Evolutionary conservation across 2,329 filamentous ascomycete species (phyloP).

Genomic region (Penicillium olsonii): DNA sequence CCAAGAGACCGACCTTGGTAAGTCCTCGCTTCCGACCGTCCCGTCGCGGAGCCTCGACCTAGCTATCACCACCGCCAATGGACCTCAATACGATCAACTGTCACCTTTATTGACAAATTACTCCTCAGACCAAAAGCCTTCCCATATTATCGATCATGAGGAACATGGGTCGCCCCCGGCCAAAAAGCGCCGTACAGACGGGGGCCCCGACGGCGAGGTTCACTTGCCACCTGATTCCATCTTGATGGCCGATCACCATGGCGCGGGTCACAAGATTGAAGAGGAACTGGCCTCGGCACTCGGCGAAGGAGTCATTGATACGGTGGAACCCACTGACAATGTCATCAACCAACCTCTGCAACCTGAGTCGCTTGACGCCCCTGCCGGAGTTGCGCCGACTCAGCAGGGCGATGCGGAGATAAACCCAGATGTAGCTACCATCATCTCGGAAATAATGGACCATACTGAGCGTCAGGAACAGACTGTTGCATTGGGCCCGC

Average conservation of each 20-base stretch:
- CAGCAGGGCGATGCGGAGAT: conserved; percentile 29
- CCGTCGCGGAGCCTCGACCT: conserved; percentile 6
- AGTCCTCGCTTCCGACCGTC: conserved; percentile 21
- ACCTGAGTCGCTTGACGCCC: conserved; percentile 12
- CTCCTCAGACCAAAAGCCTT: conserved; percentile 31
- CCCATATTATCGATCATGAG: conserved; percentile 36
- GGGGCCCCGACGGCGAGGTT: conserved; percentile 27
- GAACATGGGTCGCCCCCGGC: conserved; percentile 35
- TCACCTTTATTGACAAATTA: not conserved
- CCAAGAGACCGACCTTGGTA: conserved; percentile 36
- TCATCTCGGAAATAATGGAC: conserved; percentile 47
- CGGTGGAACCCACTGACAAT: conserved; percentile 26
- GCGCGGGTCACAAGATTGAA: conserved; percentile 36
- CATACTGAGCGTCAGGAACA: conserved; percentile 46
- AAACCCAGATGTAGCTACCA: conserved; percentile 38
- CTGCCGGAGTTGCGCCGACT: conserved; percentile 18
- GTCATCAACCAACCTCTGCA: conserved; percentile 25
- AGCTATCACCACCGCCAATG: not conserved
- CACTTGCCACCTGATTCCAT: conserved; percentile 19
- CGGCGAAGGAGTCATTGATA: conserved; percentile 30
- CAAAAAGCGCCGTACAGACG: conserved; percentile 44
- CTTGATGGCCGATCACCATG: conserved; percentile 25
- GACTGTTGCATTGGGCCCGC: conserved; percentile 38
- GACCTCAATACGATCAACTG: conserved; percentile 2
- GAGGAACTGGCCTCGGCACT: conserved; percentile 40